phyloP scores from a whole-genome alignment of 345 rosid species.

The Lepidium sativum region DNA sequence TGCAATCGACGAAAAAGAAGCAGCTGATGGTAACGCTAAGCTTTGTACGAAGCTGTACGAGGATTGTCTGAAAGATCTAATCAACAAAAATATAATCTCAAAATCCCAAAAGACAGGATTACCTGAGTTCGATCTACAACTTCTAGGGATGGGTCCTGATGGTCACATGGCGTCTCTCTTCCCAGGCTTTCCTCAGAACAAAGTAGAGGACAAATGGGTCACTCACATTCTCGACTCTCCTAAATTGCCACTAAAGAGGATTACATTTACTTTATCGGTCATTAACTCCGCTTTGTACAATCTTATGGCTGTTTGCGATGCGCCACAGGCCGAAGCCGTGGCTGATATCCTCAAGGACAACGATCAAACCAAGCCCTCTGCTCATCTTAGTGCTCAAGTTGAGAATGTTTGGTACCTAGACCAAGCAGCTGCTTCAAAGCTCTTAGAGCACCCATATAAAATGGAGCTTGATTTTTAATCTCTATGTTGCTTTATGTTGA shows the following conservation, averaged over 20 bases:
- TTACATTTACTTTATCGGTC: slow-evolving; percentile 76
- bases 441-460: no score
- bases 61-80: slow-evolving; percentile 48
- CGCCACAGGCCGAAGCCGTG: slow-evolving; percentile 50
- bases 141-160: slow-evolving; percentile 85
- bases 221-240: slow-evolving; percentile 69
- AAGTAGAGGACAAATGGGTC: slow-evolving; percentile 67
- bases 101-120: slow-evolving; percentile 35
- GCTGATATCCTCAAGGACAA: background rate
- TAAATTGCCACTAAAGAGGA: slow-evolving; percentile 70
- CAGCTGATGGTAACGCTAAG: slow-evolving; percentile 56
- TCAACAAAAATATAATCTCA: slow-evolving; percentile 26
- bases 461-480: no score
- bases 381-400: slow-evolving; percentile 54
- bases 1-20: slow-evolving; percentile 56
- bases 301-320: slow-evolving; percentile 47
- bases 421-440: slow-evolving; percentile 55
- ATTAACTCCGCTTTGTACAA: slow-evolving; percentile 60
- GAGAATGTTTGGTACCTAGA: slow-evolving; percentile 71
- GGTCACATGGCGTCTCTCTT: slow-evolving; percentile 82
- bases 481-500: no score
- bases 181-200: slow-evolving; percentile 60
- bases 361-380: slow-evolving; percentile 29
- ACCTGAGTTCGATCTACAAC: slow-evolving; percentile 75
- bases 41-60: slow-evolving; percentile 25